Evolutionary conservation across 1,139 yeast species (phyloP), one percentile per base, ranked within the genome.

Genomic region (Hemisphaericaspora subhashii): DNA sequence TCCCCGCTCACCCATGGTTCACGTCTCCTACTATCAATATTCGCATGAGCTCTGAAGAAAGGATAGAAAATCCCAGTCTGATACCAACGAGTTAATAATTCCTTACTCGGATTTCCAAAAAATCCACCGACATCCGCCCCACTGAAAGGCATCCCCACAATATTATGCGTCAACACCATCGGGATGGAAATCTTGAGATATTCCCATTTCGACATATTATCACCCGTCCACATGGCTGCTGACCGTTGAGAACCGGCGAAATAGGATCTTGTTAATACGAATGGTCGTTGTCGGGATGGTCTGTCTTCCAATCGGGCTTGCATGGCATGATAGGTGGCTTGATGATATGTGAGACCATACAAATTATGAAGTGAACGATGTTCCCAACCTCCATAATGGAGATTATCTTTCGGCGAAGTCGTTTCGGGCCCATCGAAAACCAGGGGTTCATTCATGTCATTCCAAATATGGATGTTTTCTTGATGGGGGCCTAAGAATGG

Each of bases 101-200:
- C 98, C 30, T 77, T 72, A 2, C 81, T 67, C 0, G 98, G 98
- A 57, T 92, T 77, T 6, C 95, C 96, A 54, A 89, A 89, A 57
- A 94, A 92, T 0, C 99, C 98, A 24, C 97, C 98, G 28, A 92
- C 94, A 64, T 92, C 99, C 3, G 96, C 94, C 5, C 99, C 99
- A 3, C 86, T 77, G 64, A 90, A 90, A 25, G 97, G 96, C 83
- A 83, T 83, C 5, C 96, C 96, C 1, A 80, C 86, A 30, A 87
- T 68, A 35, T 90, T 89, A 46, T 83, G 77, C 3, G 95, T 86
- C 42, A 92, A 67, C 17, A 88, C 63, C 95, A 89, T 90, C 6
- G 98, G 97, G 26, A 89, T 75, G 0, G 96, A 86, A 6, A 79
- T 72, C 51, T 77, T 74, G 46, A 92, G 71, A 52, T 88, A 85